Evolutionary conservation across 2,329 filamentous ascomycete species (phyloP), one percentile per base, ranked within the genome.

Genomic region (Calonectria pseudoturangicola): DNA sequence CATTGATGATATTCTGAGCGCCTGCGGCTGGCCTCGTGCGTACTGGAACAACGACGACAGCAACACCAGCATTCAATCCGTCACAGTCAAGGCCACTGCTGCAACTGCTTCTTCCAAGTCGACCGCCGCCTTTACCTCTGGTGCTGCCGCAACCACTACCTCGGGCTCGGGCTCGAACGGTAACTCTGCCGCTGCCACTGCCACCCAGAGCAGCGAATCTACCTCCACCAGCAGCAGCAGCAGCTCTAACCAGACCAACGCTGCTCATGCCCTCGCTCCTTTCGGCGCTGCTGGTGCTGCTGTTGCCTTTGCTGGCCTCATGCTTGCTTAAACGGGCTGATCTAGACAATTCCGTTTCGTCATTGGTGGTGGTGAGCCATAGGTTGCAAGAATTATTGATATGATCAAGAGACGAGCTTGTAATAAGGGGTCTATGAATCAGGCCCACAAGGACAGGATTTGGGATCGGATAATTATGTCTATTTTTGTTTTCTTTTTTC

Each of bases 1-100:
- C 16, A 84, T 85, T 43, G 78, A 81, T 47, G 75, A 82, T 48
- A 81, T 85, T 62, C 74, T 85, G 67, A 76, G 71, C 72, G 79
- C 78, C 50, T 86, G 84, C 68, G 79, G 80, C 71, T 85, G 85
- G 76, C 47, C 80, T 41, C 33, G 54, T 4, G 54, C 33, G 36
- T 4, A 4, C 36, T 60, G 54, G 54, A 60, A 27, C 36, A 18
- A 60, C 33, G 21, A 27, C 15, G 54, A 60, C n/a, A 77, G 75
- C 62, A 78, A 79, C 39, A 79, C 84, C 18, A 76, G 73, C 2
- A 25, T 73, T 16, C 81, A 79, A 63, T 64, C 78, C 43, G 72
- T 84, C 75, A 80, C 77, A 18, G 84, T 84, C 63, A 70, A 76
- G 13, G 84, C 82, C 47, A 79, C 78, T 9, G 77, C 76, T 10